A percentile compares a stretch with the other conserved stretches of the same genome.
These are phyloP conservation scores for Aspergillus candidus DNA, from an alignment of 2,329 filamentous ascomycete genomes.

Conservation along the genomic window DNA sequence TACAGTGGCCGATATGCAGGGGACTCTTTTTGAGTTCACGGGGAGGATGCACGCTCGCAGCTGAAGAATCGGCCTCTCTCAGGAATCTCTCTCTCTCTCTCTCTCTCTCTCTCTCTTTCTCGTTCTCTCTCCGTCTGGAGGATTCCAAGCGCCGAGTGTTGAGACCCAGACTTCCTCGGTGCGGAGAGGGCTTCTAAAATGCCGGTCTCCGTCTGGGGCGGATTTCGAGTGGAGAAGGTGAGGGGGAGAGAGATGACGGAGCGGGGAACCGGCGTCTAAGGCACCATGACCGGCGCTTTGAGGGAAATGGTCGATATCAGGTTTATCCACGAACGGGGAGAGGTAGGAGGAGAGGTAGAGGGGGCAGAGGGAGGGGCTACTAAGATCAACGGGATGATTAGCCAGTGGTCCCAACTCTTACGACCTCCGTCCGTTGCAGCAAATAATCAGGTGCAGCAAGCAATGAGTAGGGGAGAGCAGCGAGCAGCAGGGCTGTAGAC, in stretches of 20 bases:
- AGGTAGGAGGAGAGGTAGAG: not conserved
- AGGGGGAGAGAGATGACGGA: too few relatives aligned
- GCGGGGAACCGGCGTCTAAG: constrained; percentile 14
- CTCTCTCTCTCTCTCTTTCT: not conserved
- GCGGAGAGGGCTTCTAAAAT: constrained; percentile 9
- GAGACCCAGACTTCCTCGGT: constrained; percentile 7
- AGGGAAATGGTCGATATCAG: constrained; percentile 3
- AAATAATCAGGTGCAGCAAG: constrained; percentile 9
- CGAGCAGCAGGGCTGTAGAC: constrained; percentile 10
- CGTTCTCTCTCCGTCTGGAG: not conserved
- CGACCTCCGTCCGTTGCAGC: not conserved
- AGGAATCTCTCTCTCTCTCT: constrained; percentile 1
- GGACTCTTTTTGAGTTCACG: too few relatives aligned
- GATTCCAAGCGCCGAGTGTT: constrained; percentile 8
- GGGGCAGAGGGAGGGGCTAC: constrained; percentile 11
- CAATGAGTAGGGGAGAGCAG: constrained; percentile 6
- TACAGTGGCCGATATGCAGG: constrained; percentile 10
- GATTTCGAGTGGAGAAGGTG: too few relatives aligned
- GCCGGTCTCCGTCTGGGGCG: constrained; percentile 3
- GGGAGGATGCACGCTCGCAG: constrained; percentile 6
- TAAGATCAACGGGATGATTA: constrained; percentile 3
- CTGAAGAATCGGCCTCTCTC: constrained; percentile 6
- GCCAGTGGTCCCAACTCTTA: not conserved
- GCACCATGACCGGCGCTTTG: constrained; percentile 22
- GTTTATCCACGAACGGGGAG: not conserved